Conservation (phyloP, 2,329 filamentous ascomycete genomes). For the Colletotrichum caudatum region DNA sequence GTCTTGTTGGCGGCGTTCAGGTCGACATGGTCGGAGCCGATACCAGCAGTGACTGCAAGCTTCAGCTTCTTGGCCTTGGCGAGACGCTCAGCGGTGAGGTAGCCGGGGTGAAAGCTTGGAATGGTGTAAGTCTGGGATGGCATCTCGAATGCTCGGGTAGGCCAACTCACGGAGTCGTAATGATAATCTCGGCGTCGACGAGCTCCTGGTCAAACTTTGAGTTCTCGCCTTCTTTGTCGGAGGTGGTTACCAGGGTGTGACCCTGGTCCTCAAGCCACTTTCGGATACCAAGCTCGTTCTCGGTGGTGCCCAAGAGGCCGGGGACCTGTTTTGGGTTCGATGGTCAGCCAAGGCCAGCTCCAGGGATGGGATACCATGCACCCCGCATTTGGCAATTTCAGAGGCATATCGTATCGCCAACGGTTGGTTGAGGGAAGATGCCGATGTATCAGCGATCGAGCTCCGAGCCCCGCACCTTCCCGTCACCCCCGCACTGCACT, state of each 20-base stretch:
- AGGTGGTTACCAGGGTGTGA: slow-evolving; percentile 96
- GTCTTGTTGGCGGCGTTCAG: slow-evolving; percentile 97
- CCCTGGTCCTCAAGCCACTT: slow-evolving; percentile 98
- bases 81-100: slow-evolving; percentile 95
- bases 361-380: slow-evolving; percentile 31
- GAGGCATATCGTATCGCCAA: slow-evolving; percentile 18
- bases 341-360: slow-evolving; percentile 22
- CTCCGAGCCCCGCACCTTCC: slow-evolving; percentile 41
- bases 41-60: slow-evolving; percentile 95
- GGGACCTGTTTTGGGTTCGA: slow-evolving; percentile 66
- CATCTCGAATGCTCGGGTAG: not conserved
- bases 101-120: slow-evolving; percentile 93
- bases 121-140: slow-evolving; percentile 5
- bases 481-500: slow-evolving; percentile 35
- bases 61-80: slow-evolving; percentile 99
- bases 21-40: slow-evolving; percentile 98
- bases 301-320: slow-evolving; percentile 89
- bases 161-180: slow-evolving; percentile 86
- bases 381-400: slow-evolving; percentile 39
- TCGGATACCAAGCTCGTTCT: slow-evolving; percentile 97
- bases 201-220: slow-evolving; percentile 96
- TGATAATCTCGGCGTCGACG: slow-evolving; percentile 97
- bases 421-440: slow-evolving; percentile 27
- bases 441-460: slow-evolving; percentile 42
- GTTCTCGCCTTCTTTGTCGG: slow-evolving; percentile 94